Evolutionary conservation across 2,329 filamentous ascomycete species (phyloP).

Genomic region (Blumeriella jaapii): DNA sequence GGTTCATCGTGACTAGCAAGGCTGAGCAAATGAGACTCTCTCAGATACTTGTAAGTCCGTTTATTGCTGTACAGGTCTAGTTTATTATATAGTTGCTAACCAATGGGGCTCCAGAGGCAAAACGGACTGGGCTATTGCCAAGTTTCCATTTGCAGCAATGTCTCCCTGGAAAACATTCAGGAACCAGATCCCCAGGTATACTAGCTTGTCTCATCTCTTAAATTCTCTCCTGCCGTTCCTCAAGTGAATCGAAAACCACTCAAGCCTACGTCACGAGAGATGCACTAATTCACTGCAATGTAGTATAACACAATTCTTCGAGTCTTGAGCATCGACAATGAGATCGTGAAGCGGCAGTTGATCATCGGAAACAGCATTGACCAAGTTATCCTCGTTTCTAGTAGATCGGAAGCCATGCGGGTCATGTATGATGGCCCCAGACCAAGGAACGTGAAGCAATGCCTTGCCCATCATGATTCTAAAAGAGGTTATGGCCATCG

Average conservation of each 20-base stretch:
- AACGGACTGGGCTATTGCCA: constrained; percentile 35
- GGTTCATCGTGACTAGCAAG: constrained; percentile 73
- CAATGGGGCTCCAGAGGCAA: not conserved
- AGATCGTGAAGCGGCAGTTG: constrained; percentile 65
- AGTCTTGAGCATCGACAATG: constrained; percentile 70
- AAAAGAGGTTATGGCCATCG: constrained; percentile 48
- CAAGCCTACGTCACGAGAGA: no score
- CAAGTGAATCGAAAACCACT: no score
- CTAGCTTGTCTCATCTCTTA: constrained; percentile 68
- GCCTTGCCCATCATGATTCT: constrained; percentile 56
- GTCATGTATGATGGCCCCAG: constrained; percentile 52
- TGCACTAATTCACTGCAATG: not conserved
- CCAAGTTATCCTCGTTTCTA: constrained; percentile 66
- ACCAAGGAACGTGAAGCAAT: constrained; percentile 60
- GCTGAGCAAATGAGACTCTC: constrained; percentile 59
- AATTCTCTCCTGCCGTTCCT: constrained; percentile 50
- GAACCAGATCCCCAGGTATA: constrained; percentile 61
- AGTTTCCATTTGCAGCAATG: constrained; percentile 52
- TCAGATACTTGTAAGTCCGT: constrained; percentile 31
- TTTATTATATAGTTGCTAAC: not conserved
- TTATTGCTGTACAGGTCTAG: no score
- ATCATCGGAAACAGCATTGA: constrained; percentile 78
- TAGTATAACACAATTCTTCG: constrained; percentile 66
- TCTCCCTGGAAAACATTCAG: constrained; percentile 47
- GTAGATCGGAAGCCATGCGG: constrained; percentile 52